Evolutionary conservation across 2,329 filamentous ascomycete species (phyloP), one percentile per base, ranked within the genome.

Genomic region (Botrytis elliptica): DNA sequence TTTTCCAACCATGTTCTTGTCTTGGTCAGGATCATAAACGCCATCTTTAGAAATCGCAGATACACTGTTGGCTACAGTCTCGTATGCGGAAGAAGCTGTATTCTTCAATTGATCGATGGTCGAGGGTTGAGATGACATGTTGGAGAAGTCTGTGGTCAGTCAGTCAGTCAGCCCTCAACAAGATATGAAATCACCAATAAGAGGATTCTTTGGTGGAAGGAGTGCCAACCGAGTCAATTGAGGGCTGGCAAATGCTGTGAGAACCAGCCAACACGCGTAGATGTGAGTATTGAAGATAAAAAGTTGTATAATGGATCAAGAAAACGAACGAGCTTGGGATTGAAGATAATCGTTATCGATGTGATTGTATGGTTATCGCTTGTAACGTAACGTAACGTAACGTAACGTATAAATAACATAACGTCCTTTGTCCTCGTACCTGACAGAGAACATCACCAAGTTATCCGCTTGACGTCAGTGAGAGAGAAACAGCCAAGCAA

Each of bases 41-140:
- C 57, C 71, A 14, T 62, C 69, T 60, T 73, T 52, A 38, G n/a
- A 25, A 20, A 67, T 62, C 14, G 72, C 69, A 52, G 62, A 63
- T 52, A 74, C 29, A 5, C 63, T 74, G 29, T 72, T 75, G 5
- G 72, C 38, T 18, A 77, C 64, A 38, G 75, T 70, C 25, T 77
- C 59, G 40, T 65, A 69, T 18, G 76, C 74, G 40, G 68, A 70
- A 36, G 74, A 74, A 14, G 76, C 74, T 49, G 73, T 76, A 29
- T 63, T 68, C 70, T 75, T 77, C 63, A 79, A 55, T 49, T 46
- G 72, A n/a, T 79, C 75, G n/a, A 74, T n/a, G 10, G 75, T 77
- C 57, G 77, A 76, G 36, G 76, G 76, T 68, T 79, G 75, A 70
- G 70, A 73, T 36, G 78, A 77, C 77, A 79, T 80, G 40, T 38